A percentile compares a stretch with the other conserved stretches of the same genome.
Evolutionary conservation across 1,139 yeast species (phyloP).

Genomic region (Arxiozyma heterogenica): DNA sequence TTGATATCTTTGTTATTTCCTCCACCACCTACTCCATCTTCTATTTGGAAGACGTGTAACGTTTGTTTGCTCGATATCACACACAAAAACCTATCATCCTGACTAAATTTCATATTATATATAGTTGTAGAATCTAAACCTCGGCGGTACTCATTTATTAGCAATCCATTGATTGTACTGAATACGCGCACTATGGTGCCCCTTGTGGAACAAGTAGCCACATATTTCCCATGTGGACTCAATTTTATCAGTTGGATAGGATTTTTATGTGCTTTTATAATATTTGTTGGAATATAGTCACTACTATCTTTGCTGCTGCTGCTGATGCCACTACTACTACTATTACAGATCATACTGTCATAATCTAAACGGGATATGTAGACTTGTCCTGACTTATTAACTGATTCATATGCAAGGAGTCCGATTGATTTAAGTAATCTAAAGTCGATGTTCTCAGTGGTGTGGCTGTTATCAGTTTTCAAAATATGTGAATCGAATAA

Average conservation of each 20-base stretch:
- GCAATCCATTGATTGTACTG: conserved; percentile 62
- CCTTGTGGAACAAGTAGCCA: conserved; percentile 81
- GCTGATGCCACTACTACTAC: conserved; percentile 21
- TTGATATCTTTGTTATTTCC: conserved; percentile 25
- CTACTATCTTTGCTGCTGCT: conserved; percentile 21
- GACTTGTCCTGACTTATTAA: conserved; percentile 50
- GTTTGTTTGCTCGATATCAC: conserved; percentile 85
- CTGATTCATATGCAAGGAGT: conserved; percentile 13
- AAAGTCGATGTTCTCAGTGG: conserved; percentile 17
- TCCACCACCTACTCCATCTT: conserved; percentile 33
- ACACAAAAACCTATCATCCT: conserved; percentile 65
- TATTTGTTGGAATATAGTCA: conserved; percentile 22
- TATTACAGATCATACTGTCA: conserved; percentile 65
- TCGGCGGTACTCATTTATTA: conserved; percentile 73
- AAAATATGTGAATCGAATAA: not conserved
- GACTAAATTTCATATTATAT: conserved; percentile 77
- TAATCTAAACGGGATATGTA: conserved; percentile 64
- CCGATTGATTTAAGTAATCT: conserved; percentile 2
- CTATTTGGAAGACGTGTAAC: conserved; percentile 61
- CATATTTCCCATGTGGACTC: conserved; percentile 62
- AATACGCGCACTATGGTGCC: conserved; percentile 82
- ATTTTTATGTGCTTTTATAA: conserved; percentile 77
- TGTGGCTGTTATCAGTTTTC: not conserved
- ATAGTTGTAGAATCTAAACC: conserved; percentile 79
- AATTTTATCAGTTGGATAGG: conserved; percentile 58